Conservation (phyloP, 345 rosid genomes). For the thale cress (Arabidopsis thaliana) region DNA sequence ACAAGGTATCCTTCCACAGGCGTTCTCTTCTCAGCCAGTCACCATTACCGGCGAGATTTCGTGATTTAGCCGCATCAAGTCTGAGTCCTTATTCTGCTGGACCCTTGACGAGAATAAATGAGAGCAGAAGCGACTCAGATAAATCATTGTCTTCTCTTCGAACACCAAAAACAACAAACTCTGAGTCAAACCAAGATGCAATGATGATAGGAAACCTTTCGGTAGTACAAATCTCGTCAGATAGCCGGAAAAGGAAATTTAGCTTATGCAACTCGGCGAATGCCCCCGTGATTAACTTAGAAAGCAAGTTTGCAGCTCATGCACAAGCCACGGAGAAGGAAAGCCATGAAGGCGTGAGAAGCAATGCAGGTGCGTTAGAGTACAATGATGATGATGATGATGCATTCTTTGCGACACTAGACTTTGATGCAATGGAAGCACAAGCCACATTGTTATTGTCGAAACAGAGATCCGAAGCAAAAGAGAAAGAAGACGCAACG, state of each 20-base stretch:
- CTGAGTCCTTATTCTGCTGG: constrained; percentile 51
- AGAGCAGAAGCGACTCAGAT: constrained; percentile 51
- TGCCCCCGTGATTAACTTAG: constrained; percentile 64
- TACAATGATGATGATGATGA: constrained; percentile 50
- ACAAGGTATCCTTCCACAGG: constrained; percentile 49
- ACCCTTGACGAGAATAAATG: constrained; percentile 42
- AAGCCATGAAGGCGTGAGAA: constrained; percentile 38
- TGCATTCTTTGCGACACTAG: constrained; percentile 71
- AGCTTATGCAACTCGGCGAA: constrained; percentile 50
- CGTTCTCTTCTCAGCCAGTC: constrained; percentile 95
- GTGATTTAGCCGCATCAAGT: constrained; percentile 38
- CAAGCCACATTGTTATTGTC: constrained; percentile 67
- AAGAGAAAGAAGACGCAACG: constrained; percentile 42
- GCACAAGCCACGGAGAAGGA: constrained; percentile 38
- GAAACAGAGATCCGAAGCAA: constrained; percentile 49
- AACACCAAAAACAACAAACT: constrained; percentile 49
- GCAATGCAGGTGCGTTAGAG: constrained; percentile 38
- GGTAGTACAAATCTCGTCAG: constrained; percentile 43
- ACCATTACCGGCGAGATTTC: constrained; percentile 58
- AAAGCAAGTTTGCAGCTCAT: constrained; percentile 49
- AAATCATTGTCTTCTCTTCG: constrained; percentile 49
- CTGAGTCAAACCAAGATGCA: constrained; percentile 44
- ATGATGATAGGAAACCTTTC: constrained; percentile 30
- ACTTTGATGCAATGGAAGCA: constrained; percentile 88
- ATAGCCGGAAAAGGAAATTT: constrained; percentile 61